phyloP scores from a whole-genome alignment of 2,329 filamentous ascomycete species.

The Alternaria conjuncta region DNA sequence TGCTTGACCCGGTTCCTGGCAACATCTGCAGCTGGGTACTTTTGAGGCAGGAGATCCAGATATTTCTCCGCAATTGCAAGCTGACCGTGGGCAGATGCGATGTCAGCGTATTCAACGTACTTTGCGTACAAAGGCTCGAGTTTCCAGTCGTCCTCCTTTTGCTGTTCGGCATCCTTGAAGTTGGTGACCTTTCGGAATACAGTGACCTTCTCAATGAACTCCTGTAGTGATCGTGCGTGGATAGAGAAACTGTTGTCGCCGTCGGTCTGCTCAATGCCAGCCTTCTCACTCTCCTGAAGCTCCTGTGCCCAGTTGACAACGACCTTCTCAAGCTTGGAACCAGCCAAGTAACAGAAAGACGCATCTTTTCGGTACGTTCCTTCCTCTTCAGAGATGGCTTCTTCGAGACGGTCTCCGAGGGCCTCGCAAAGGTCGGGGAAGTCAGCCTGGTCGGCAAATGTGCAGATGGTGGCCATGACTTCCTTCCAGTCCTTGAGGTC shows the following conservation, averaged over 20 bases:
- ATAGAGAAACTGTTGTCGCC: slow-evolving; percentile 88
- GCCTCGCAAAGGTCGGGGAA: slow-evolving; percentile 96
- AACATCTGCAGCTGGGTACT: slow-evolving; percentile 86
- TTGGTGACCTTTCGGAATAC: slow-evolving; percentile 94
- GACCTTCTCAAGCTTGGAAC: slow-evolving; percentile 97
- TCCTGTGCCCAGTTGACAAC: slow-evolving; percentile 93
- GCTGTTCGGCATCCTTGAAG: slow-evolving; percentile 80
- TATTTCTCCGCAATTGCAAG: slow-evolving; percentile 88
- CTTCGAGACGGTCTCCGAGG: slow-evolving; percentile 87
- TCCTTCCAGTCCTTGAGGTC: slow-evolving; percentile 95
- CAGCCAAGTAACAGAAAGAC: slow-evolving; percentile 94
- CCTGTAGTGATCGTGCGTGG: slow-evolving; percentile 85
- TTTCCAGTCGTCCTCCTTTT: slow-evolving; percentile 82
- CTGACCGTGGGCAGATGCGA: slow-evolving; percentile 88
- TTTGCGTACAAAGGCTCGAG: slow-evolving; percentile 87
- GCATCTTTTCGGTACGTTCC: slow-evolving; percentile 76
- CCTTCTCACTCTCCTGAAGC: slow-evolving; percentile 81
- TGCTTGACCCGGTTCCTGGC: slow-evolving; percentile 84
- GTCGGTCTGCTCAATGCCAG: slow-evolving; percentile 70
- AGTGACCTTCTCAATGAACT: slow-evolving; percentile 97
- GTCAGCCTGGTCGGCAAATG: slow-evolving; percentile 87
- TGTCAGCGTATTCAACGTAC: slow-evolving; percentile 96
- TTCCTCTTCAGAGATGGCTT: slow-evolving; percentile 63
- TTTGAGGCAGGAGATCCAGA: slow-evolving; percentile 80
- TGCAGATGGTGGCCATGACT: slow-evolving; percentile 93